phyloP scores from a whole-genome alignment of 163 green algal species.

The Scenedesmus sp. region DNA sequence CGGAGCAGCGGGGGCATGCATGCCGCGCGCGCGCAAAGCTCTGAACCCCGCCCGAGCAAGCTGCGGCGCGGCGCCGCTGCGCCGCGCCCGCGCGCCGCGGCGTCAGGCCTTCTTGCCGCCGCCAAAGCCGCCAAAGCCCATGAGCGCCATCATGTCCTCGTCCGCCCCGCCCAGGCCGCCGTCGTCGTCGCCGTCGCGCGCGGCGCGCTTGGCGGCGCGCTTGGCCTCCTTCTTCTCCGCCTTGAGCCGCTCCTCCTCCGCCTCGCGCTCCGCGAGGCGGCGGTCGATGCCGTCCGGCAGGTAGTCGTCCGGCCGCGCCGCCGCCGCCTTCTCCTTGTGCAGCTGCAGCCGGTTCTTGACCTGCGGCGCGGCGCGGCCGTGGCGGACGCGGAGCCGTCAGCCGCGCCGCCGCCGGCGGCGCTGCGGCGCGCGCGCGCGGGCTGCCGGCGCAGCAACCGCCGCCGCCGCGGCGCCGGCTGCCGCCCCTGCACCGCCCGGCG shows the following conservation, averaged over 20 bases:
- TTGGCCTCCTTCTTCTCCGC: constrained; percentile 64
- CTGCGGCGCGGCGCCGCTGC: no score
- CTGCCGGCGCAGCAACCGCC: no score
- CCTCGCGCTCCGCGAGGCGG: constrained; percentile 62
- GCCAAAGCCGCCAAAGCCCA: constrained; percentile 97
- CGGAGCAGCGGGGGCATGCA: no score
- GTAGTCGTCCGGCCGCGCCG: constrained; percentile 54
- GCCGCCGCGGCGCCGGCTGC: background rate
- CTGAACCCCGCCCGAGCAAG: no score
- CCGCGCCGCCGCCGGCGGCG: no score
- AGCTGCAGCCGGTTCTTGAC: constrained; percentile 50
- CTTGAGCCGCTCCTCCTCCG: constrained; percentile 67
- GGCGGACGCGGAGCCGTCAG: no score
- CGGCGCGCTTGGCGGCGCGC: constrained; percentile 63
- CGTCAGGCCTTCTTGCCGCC: constrained; percentile 49
- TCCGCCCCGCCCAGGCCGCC: constrained; percentile 69
- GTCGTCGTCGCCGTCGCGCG: constrained; percentile 53
- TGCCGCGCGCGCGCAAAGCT: no score
- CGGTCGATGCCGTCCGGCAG: constrained; percentile 74
- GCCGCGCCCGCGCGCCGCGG: background rate
- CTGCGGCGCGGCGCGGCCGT: constrained; percentile 45
- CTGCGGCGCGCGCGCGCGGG: no score
- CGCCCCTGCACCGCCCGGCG: background rate
- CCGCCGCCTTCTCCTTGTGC: constrained; percentile 31
- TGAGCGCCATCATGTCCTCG: constrained; percentile 87